Base-by-base conservation (phyloP, 2,329 filamentous ascomycete genomes). In the Apiospora phragmitis region DNA sequence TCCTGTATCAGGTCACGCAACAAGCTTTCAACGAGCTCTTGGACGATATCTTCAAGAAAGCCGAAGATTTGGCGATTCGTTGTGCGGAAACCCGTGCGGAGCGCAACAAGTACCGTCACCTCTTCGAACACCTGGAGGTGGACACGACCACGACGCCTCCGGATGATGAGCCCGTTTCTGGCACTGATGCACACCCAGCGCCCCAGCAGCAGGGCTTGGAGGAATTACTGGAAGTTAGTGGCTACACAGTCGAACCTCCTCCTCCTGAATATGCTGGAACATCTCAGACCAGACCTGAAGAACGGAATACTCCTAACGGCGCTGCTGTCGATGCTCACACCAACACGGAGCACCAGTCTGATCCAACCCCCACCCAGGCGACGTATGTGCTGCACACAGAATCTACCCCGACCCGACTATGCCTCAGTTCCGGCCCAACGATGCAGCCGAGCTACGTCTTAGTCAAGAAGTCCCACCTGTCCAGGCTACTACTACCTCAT, bases 11-110 rank as follows among this genome's bases (percentile, higher is more conserved):
- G 79, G 91, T 97, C 42, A 94, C 94, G 0, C 94, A 98, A 80
- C 93, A 97, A 80, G 93, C 94, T 0, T 94, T 97, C 83, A 98
- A 98, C 77, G 94, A 98, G 81, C 85, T 98, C 2, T 88, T 99
- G 0, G 94, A 98, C 77, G 88, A 91, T 1, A 86, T 99, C 0
- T 99, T 99, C 83, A 92, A 92, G 75, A 85, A 88, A 5, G 92
- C 92, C 74, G 95, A 98, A 80, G 91, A 95, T 73, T 80, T 93
- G 24, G 91, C 94, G 1, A 82, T 96, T 71, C 87, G 90, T 69
- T 91, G 91, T 14, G 87, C 89, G 11, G 85, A 87, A 67, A 93
- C 92, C 0, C 89, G 88, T 72, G 82, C 83, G 12, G 85, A 89
- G 70, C 89, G 94, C 49, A 85, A 90, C 69, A 86, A 84, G 72